Evolutionary conservation across 495 filamentous ascomycete species (phyloP).

Genomic region (Xylaria nigripes): DNA sequence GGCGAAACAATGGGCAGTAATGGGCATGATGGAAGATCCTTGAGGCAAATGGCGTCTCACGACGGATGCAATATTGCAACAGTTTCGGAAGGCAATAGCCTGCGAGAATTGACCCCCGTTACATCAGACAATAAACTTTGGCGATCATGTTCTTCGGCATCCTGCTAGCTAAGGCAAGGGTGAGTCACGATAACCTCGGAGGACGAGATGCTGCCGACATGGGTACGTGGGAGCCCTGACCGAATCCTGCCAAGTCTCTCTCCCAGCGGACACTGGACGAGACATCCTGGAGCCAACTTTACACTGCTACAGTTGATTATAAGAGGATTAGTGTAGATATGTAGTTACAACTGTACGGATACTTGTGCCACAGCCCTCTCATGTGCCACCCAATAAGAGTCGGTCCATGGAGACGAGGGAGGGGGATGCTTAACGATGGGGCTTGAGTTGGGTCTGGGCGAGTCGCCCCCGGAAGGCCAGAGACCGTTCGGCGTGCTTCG

Average conservation of each 20-base stretch:
- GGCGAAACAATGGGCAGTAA: neutral
- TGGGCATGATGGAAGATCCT: conserved; percentile 2
- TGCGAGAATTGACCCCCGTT: neutral
- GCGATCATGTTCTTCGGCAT: neutral
- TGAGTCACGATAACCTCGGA: conserved; percentile 4
- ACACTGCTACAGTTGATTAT: too few species aligned
- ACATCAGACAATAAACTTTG: neutral
- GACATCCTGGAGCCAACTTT: too few species aligned
- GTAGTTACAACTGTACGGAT: too few species aligned
- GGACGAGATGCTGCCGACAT: neutral
- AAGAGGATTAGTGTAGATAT: too few species aligned
- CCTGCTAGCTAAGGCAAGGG: neutral
- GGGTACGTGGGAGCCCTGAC: neutral
- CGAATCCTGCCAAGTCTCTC: neutral
- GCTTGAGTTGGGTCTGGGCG: neutral
- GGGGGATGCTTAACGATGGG: too few species aligned
- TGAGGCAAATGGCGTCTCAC: neutral
- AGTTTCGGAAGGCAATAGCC: conserved; percentile 1
- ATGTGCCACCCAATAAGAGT: neutral
- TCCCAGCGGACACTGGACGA: too few species aligned
- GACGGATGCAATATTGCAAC: neutral
- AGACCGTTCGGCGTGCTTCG: conserved; percentile 1
- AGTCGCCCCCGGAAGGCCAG: conserved; percentile 1
- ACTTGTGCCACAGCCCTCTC: too few species aligned
- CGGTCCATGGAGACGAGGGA: too few species aligned